A percentile compares a stretch with the other conserved stretches of the same genome.
Evolutionary conservation across 1,284 basidiomycete genomes (phyloP).

Genomic region (Apiotrichum gracile): DNA sequence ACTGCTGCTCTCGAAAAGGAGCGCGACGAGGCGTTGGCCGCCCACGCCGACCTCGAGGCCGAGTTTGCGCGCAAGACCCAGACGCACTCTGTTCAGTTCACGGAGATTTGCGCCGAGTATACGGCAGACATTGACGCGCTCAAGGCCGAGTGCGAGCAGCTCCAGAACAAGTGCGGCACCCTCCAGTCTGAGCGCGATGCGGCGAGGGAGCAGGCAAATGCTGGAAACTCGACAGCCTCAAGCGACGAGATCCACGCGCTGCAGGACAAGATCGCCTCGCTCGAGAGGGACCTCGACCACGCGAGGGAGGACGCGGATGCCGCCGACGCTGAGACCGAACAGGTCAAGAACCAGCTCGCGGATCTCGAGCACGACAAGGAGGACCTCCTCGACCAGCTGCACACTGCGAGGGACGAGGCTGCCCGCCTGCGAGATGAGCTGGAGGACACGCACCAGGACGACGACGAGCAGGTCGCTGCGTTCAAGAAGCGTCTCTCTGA

Average conservation of each 20-base stretch:
- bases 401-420: background rate
- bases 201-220: background rate
- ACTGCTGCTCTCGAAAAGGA: conserved; percentile 4
- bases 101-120: conserved; percentile 35
- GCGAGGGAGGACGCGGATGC: conserved; percentile 9
- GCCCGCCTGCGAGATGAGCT: background rate
- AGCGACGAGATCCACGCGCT: background rate
- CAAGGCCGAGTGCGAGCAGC: conserved; percentile 17
- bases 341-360: background rate
- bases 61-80: conserved; percentile 38
- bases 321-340: background rate
- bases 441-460: conserved; percentile 6
- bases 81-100: conserved; percentile 34
- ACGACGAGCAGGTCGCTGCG: background rate
- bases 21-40: conserved; percentile 25
- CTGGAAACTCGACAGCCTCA: background rate
- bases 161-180: background rate
- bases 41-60: conserved; percentile 16
- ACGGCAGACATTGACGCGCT: conserved; percentile 29
- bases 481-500: conserved; percentile 3
- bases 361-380: conserved; percentile 7
- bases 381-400: conserved; percentile 2
- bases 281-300: conserved; percentile 10
- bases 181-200: background rate
- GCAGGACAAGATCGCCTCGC: conserved; percentile 1